Evolutionary conservation across 805 yeast species (phyloP).

Genomic region (Myxozyma udenii): DNA sequence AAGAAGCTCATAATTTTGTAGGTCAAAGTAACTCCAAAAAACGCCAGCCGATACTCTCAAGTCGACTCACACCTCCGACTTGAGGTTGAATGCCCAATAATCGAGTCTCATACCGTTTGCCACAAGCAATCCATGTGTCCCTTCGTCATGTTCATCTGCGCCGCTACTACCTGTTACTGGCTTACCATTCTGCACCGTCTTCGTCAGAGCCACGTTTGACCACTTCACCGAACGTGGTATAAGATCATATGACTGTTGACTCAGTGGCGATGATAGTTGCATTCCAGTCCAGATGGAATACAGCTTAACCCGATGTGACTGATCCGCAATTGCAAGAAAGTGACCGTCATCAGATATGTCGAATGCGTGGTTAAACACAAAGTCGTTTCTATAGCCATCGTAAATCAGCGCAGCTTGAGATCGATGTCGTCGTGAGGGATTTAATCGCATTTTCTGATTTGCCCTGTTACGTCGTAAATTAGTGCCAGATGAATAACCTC

Average conservation of each 20-base stretch:
- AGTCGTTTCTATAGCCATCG: slow-evolving; percentile 21
- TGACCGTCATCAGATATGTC: slow-evolving; percentile 20
- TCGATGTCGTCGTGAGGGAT: neutral
- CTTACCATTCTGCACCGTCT: neutral
- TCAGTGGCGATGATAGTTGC: slow-evolving; percentile 14
- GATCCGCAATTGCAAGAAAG: slow-evolving; percentile 23
- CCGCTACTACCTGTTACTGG: neutral
- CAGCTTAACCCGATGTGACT: slow-evolving; percentile 14
- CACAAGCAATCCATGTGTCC: slow-evolving; percentile 19
- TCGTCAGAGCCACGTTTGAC: slow-evolving; percentile 10
- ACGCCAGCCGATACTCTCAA: too few species aligned
- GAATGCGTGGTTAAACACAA: slow-evolving; percentile 24
- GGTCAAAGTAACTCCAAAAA: too few species aligned
- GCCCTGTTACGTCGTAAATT: slow-evolving; percentile 1
- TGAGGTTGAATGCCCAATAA: slow-evolving; percentile 18
- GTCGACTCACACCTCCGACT: neutral
- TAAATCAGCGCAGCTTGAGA: slow-evolving; percentile 16
- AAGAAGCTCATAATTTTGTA: too few species aligned
- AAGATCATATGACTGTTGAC: slow-evolving; percentile 9
- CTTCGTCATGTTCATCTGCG: neutral
- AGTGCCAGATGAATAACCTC: neutral
- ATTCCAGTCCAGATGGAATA: slow-evolving; percentile 21
- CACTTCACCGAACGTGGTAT: slow-evolving; percentile 21
- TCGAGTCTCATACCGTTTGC: slow-evolving; percentile 23
- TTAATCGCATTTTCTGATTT: slow-evolving; percentile 2